Evolutionary conservation across 2,329 filamentous ascomycete species (phyloP).

Genomic region (Mollisiaceae sp.): DNA sequence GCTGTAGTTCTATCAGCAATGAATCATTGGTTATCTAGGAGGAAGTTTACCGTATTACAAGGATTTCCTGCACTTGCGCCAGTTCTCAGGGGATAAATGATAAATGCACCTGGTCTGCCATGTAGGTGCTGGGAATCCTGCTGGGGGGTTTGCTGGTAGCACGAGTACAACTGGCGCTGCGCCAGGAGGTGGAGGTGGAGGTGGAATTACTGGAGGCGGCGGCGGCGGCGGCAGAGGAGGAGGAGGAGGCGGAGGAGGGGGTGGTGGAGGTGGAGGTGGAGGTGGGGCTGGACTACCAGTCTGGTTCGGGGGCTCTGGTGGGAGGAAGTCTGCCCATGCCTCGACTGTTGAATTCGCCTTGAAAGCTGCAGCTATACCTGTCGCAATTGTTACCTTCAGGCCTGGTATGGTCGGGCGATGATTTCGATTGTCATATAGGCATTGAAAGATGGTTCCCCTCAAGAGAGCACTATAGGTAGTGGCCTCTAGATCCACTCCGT

Average conservation of each 20-base stretch:
- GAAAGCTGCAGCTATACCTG: background rate
- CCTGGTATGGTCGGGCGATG: background rate
- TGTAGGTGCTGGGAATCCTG: background rate
- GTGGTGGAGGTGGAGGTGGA: no score
- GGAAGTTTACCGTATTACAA: background rate
- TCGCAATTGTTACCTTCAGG: background rate
- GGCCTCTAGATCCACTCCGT: background rate
- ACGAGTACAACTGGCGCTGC: background rate
- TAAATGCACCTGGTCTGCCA: background rate
- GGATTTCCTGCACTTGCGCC: background rate
- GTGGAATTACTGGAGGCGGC: no score
- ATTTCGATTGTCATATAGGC: slow-evolving; percentile 12
- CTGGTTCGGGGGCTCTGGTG: background rate
- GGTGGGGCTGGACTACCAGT: no score
- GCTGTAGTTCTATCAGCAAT: no score
- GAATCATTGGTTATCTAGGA: no score
- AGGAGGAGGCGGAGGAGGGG: no score
- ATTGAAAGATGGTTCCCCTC: slow-evolving; percentile 9
- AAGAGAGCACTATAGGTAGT: background rate
- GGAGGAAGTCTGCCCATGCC: background rate
- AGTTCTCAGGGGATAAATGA: background rate
- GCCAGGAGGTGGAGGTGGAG: no score
- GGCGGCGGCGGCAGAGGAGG: no score
- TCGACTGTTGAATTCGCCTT: background rate
- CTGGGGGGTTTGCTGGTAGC: no score